Conservation (phyloP, 495 filamentous ascomycete genomes). For the Arthonia radiata region DNA sequence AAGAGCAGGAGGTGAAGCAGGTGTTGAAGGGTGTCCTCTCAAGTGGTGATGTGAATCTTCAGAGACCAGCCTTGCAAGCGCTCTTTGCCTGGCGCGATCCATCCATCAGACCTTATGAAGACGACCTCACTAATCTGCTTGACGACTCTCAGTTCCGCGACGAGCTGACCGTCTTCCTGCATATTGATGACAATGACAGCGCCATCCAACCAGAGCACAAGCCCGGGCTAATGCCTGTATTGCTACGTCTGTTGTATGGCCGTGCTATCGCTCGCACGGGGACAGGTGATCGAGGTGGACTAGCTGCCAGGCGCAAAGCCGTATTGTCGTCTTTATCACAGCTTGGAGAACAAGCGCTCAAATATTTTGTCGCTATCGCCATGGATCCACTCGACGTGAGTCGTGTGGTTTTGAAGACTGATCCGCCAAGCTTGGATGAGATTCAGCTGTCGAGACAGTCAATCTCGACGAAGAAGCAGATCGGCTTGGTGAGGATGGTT, state of each 20-base stretch:
- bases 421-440: too few relatives aligned
- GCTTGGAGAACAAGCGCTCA: slow-evolving; percentile 39
- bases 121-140: slow-evolving; percentile 65
- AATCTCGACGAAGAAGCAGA: slow-evolving; percentile 38
- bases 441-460: slow-evolving; percentile 28
- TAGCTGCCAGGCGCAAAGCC: slow-evolving; percentile 39
- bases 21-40: slow-evolving; percentile 46
- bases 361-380: slow-evolving; percentile 57
- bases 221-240: slow-evolving; percentile 47
- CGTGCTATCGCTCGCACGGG: slow-evolving; percentile 63
- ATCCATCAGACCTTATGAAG: slow-evolving; percentile 52
- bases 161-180: slow-evolving; percentile 66
- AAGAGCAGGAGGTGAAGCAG: slow-evolving; percentile 47
- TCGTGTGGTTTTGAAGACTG: too few relatives aligned
- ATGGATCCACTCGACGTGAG: slow-evolving; percentile 49
- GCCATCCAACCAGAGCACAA: slow-evolving; percentile 51
- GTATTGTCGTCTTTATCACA: slow-evolving; percentile 35
- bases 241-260: slow-evolving; percentile 74
- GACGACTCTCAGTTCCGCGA: slow-evolving; percentile 85
- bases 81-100: slow-evolving; percentile 72
- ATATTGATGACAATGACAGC: slow-evolving; percentile 40
- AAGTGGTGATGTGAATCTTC: slow-evolving; percentile 73
- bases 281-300: slow-evolving; percentile 29
- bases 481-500: slow-evolving; percentile 74
- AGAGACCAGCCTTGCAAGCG: slow-evolving; percentile 60